Evolutionary conservation across 1,284 basidiomycete species (phyloP), one percentile per base, ranked within the genome.

Genomic region (Ganoderma lingzhi): DNA sequence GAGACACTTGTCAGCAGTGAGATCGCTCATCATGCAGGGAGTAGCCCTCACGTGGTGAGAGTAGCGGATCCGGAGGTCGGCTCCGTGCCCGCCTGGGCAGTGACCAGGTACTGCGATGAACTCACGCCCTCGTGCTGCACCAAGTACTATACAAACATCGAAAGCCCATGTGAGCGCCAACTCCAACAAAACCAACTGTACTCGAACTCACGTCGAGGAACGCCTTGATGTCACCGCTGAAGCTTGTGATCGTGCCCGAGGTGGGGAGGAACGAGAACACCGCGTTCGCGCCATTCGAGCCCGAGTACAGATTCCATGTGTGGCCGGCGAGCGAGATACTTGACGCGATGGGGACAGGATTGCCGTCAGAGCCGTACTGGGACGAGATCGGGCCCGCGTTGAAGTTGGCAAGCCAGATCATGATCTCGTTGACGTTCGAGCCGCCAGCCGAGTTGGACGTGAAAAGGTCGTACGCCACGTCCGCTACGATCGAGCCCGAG

Each of bases 391-490:
- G 90, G 2, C 84, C 84, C 10, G 89, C 84, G 71, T 86, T 86
- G 80, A 79, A 83, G 76, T 87, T 88, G 6, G 82, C 88, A 17
- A 91, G 83, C 90, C 90, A 91, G 69, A 92, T 79, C 90, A 92
- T 92, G 71, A 90, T 84, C 75, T 92, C 90, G 74, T 87, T 84
- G 41, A 80, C 81, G 70, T 84, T 83, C 23, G 82, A 79, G n/a
- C 89, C 89, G 2, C 84, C 84, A 42, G 87, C 59, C 1, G 82
- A 81, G 68, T 78, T 78, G 1, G 89, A 84, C 0, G 90, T 91
- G 81, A 91, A 92, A 1, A 91, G 72, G 71, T 92, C 90, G 71
- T 84, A 92, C 12, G 89, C 87, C 61, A 90, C 83, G 70, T 91
- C 83, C 0, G 86, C 85, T 55, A 88, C 84, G 68, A 83, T 74